Percentiles rank a stretch among this genome's conserved stretches.
These are phyloP conservation scores for Aleurites moluccanus DNA, from an alignment of 441 rosid species.

Conservation along the genomic window DNA sequence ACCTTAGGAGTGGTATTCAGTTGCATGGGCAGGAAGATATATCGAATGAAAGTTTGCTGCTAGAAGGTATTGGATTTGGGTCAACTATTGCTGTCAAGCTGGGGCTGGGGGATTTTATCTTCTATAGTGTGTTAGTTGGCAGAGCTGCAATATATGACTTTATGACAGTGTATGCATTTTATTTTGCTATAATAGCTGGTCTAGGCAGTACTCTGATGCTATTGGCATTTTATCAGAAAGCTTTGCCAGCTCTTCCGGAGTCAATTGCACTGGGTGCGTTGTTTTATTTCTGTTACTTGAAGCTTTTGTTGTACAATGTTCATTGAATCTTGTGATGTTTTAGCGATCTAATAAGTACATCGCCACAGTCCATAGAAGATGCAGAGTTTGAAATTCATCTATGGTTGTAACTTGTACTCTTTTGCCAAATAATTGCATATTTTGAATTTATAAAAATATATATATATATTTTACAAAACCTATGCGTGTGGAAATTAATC, in stretches of 20 bases:
- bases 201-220: slow-evolving; percentile 75
- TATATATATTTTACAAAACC: too few species aligned
- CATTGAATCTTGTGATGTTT: slow-evolving; percentile 80
- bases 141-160: slow-evolving; percentile 91
- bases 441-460: slow-evolving; percentile 12
- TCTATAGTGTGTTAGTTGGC: slow-evolving; percentile 89
- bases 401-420: slow-evolving; percentile 22
- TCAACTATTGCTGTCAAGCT: slow-evolving; percentile 85
- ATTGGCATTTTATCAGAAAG: slow-evolving; percentile 80
- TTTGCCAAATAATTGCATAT: slow-evolving; percentile 10
- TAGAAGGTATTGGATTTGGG: slow-evolving; percentile 85
- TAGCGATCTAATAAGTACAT: slow-evolving; percentile 31
- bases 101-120: slow-evolving; percentile 88
- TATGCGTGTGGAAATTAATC: too few species aligned
- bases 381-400: slow-evolving; percentile 11
- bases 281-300: slow-evolving; percentile 79
- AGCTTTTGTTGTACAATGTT: slow-evolving; percentile 70
- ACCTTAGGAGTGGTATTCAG: slow-evolving; percentile 33
- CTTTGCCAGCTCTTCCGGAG: slow-evolving; percentile 87
- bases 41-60: slow-evolving; percentile 43
- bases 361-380: not conserved
- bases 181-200: slow-evolving; percentile 89
- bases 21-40: slow-evolving; percentile 26
- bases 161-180: slow-evolving; percentile 92
- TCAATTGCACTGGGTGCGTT: slow-evolving; percentile 75